Evolutionary conservation across 2,329 filamentous ascomycete species (phyloP).

Genomic region (Trichoderma citrinoviride): DNA sequence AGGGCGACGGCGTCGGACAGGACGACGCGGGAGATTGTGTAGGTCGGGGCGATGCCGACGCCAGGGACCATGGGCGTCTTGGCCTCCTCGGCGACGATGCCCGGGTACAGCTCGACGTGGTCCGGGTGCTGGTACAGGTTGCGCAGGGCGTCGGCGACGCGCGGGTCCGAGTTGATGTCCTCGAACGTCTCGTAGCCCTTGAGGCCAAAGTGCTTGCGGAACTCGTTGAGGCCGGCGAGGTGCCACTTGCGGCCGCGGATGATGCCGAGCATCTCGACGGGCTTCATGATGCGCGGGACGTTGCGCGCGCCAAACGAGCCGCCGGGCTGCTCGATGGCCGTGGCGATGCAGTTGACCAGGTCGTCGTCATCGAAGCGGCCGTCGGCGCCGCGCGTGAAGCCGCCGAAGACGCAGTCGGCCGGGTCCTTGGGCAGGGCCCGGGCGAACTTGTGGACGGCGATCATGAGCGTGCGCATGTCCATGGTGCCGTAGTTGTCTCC

Average conservation of each 20-base stretch:
- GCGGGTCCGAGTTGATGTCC: constrained; percentile 77
- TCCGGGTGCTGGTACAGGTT: constrained; percentile 76
- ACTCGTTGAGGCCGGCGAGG: constrained; percentile 76
- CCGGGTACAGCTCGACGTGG: constrained; percentile 76
- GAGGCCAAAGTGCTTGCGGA: constrained; percentile 76
- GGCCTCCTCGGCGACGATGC: constrained; percentile 71
- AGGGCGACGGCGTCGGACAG: constrained; percentile 76
- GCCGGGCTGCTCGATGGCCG: constrained; percentile 73
- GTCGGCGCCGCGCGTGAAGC: constrained; percentile 61
- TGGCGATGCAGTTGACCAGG: constrained; percentile 65
- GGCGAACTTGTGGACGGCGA: constrained; percentile 62
- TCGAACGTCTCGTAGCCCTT: constrained; percentile 75
- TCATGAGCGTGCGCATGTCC: constrained; percentile 58
- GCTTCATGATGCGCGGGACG: constrained; percentile 69
- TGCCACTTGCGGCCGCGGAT: constrained; percentile 76
- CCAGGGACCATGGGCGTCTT: constrained; percentile 73
- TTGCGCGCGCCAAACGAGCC: constrained; percentile 71
- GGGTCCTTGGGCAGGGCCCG: constrained; percentile 62
- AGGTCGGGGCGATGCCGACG: constrained; percentile 71
- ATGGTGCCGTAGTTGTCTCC: constrained; percentile 54
- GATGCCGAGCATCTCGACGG: constrained; percentile 78
- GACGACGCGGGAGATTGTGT: constrained; percentile 73
- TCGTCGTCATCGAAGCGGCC: constrained; percentile 75
- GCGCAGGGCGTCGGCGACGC: constrained; percentile 62
- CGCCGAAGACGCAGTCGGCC: constrained; percentile 63